Percentiles rank a stretch among this genome's conserved stretches.
phyloP scores from a whole-genome alignment of 768 basidiomycete genomes.

The Crassisporium funariophilum region DNA sequence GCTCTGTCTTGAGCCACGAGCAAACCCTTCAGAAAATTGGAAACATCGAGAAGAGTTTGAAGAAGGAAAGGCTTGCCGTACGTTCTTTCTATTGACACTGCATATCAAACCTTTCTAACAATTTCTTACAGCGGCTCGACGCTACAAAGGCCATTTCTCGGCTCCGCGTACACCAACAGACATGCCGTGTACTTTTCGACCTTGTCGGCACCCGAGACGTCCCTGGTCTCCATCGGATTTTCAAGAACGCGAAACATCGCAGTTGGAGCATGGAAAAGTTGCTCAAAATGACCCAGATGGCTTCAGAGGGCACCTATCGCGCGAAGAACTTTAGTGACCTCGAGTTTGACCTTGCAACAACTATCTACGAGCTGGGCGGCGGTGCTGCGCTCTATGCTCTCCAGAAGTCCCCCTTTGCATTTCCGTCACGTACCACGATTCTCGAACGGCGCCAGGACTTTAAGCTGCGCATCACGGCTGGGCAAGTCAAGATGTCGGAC shows the following conservation, averaged over 20 bases:
- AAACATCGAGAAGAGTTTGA: neutral
- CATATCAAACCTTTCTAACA: neutral
- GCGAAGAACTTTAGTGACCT: constrained; percentile 19
- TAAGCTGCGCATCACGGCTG: constrained; percentile 16
- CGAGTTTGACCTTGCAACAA: constrained; percentile 25
- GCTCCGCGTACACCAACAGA: constrained; percentile 10
- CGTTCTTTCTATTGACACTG: neutral
- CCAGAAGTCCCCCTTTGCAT: constrained; percentile 22
- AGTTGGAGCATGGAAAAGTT: constrained; percentile 17
- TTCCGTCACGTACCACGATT: constrained; percentile 24
- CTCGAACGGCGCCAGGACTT: constrained; percentile 12
- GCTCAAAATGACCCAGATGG: constrained; percentile 14
- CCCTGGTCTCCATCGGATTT: constrained; percentile 28
- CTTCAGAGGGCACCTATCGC: constrained; percentile 20
- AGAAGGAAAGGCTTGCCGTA: constrained; percentile 5
- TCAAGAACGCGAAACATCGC: constrained; percentile 18
- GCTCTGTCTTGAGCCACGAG: neutral
- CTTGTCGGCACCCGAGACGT: constrained; percentile 21
- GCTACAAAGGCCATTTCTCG: constrained; percentile 1
- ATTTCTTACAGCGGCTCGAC: constrained; percentile 3
- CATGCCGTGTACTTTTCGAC: constrained; percentile 8
- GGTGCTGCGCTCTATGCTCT: constrained; percentile 28
- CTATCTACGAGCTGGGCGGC: constrained; percentile 31
- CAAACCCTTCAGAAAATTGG: constrained; percentile 1
- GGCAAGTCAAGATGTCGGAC: constrained; percentile 12